Conservation (phyloP, 257 asterid genomes). For the Nicotiana attenuata region DNA sequence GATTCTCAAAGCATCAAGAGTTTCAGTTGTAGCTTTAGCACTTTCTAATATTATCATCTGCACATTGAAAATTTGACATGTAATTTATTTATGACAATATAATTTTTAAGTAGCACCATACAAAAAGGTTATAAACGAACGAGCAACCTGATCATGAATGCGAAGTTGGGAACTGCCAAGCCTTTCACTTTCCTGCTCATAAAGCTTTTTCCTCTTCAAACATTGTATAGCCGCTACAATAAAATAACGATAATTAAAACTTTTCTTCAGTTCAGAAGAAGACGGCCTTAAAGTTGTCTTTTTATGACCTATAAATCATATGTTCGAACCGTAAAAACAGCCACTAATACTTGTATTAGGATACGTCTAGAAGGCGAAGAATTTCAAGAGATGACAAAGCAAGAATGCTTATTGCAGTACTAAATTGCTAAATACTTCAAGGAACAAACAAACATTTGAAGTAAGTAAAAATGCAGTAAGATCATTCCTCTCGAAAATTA, state of each 20-base stretch:
- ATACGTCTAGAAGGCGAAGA: neutral
- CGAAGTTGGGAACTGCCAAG: constrained; percentile 76
- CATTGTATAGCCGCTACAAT: constrained; percentile 84
- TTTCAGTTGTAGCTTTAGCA: constrained; percentile 71
- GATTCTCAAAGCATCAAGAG: constrained; percentile 64
- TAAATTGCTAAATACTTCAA: neutral
- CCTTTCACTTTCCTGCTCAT: constrained; percentile 77
- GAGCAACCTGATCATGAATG: constrained; percentile 76
- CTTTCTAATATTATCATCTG: constrained; percentile 76
- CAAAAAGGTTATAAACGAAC: neutral
- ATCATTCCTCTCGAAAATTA: too few relatives aligned
- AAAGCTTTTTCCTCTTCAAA: constrained; percentile 76
- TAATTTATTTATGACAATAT: neutral
- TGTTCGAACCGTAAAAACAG: too few relatives aligned
- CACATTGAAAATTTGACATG: neutral
- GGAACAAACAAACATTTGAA: neutral
- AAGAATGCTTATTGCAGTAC: neutral
- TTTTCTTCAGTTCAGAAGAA: neutral
- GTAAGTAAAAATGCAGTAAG: too few relatives aligned
- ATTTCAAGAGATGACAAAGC: neutral
- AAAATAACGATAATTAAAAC: neutral
- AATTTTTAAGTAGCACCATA: neutral
- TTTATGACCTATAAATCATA: too few relatives aligned
- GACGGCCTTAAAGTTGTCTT: too few relatives aligned
- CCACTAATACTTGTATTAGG: too few relatives aligned